Percentiles rank a stretch among this genome's conserved stretches.
Evolutionary conservation across 164 flowering plant species (phyloP).

Genomic region (Chimonanthus salicifolius): DNA sequence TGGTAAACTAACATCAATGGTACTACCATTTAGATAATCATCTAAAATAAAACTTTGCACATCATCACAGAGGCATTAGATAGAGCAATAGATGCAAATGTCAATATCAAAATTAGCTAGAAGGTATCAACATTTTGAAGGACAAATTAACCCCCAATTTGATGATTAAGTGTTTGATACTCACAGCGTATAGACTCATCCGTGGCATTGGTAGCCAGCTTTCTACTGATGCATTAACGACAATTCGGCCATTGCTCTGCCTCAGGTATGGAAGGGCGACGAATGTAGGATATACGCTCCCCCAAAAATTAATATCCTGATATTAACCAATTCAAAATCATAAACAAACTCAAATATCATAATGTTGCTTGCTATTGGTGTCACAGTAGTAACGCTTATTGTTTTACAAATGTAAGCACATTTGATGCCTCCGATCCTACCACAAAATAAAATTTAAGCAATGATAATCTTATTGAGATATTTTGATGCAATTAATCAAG

Average conservation of each 20-base stretch:
- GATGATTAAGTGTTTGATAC: slow-evolving; percentile 18
- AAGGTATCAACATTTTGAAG: neutral
- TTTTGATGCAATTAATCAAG: neutral
- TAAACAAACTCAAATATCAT: neutral
- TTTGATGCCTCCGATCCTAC: neutral
- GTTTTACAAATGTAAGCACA: neutral
- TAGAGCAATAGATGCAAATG: neutral
- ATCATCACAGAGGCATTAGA: neutral
- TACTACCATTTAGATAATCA: no score
- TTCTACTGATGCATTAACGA: slow-evolving; percentile 86
- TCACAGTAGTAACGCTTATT: neutral
- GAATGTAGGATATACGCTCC: slow-evolving; percentile 87
- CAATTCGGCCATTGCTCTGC: slow-evolving; percentile 58
- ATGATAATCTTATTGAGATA: neutral
- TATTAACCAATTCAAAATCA: slow-evolving; percentile 5
- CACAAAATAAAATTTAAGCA: neutral
- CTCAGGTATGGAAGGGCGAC: slow-evolving; percentile 79
- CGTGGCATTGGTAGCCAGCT: slow-evolving; percentile 92
- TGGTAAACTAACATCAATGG: no score
- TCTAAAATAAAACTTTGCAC: no score
- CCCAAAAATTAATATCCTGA: slow-evolving; percentile 96
- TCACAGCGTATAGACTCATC: slow-evolving; percentile 84
- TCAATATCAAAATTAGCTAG: no score
- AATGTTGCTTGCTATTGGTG: neutral
- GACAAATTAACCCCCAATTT: neutral